Percentiles rank a stretch among this genome's conserved stretches.
phyloP scores from a whole-genome alignment of 768 basidiomycete genomes.

The Podaxis pistillaris region DNA sequence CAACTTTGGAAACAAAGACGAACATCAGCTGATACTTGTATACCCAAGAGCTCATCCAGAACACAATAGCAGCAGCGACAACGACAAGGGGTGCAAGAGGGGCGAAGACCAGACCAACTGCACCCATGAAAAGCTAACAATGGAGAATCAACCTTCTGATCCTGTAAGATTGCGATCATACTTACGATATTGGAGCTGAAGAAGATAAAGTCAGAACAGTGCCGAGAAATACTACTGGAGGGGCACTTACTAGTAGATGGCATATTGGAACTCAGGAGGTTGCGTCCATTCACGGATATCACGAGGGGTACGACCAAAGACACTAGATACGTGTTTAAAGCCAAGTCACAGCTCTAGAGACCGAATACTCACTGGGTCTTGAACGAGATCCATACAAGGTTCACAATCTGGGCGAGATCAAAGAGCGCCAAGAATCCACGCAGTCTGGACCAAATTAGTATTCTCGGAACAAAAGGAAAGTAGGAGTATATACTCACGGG shows the following conservation, averaged over 20 bases:
- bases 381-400: conserved; percentile 82
- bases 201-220: conserved; percentile 12
- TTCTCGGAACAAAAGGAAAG: background rate
- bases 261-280: conserved; percentile 86
- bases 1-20: conserved; percentile 83
- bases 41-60: conserved; percentile 84
- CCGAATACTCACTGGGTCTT: conserved; percentile 63
- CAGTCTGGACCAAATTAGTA: conserved; percentile 44
- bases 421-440: conserved; percentile 95
- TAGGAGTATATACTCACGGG: conserved; percentile 56
- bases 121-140: conserved; percentile 76
- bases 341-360: background rate
- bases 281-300: conserved; percentile 90
- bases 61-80: conserved; percentile 78
- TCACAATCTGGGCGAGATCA: conserved; percentile 93
- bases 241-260: conserved; percentile 72
- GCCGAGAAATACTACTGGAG: conserved; percentile 13
- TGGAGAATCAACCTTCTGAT: conserved; percentile 1
- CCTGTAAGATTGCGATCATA: conserved; percentile 11
- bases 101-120: conserved; percentile 93
- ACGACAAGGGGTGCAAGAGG: conserved; percentile 91
- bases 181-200: conserved; percentile 56
- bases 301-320: conserved; percentile 86
- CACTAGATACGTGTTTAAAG: conserved; percentile 32
- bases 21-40: conserved; percentile 99